phyloP scores from a whole-genome alignment of 768 basidiomycete species.

The Lanmaoa rubissima region DNA sequence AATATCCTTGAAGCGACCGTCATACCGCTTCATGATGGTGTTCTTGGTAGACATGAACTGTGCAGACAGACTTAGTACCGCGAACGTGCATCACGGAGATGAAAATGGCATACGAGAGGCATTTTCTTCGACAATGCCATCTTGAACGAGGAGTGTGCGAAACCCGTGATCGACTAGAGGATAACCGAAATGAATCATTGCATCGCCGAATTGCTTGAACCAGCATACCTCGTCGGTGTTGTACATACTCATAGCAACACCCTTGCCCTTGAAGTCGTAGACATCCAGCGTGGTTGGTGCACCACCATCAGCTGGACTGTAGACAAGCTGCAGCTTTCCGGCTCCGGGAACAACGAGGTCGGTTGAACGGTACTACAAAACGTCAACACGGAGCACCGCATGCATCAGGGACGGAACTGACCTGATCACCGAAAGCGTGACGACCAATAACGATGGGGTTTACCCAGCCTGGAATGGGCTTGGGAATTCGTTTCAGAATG shows the following conservation, averaged over 20 bases:
- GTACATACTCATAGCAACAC: slow-evolving; percentile 97
- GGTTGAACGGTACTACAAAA: slow-evolving; percentile 79
- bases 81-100: slow-evolving; percentile 7
- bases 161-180: slow-evolving; percentile 81
- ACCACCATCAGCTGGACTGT: slow-evolving; percentile 78
- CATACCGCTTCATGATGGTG: slow-evolving; percentile 96
- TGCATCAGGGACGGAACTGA: slow-evolving; percentile 29
- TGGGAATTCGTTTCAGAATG: slow-evolving; percentile 85
- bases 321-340: slow-evolving; percentile 92
- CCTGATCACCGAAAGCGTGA: slow-evolving; percentile 97
- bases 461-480: slow-evolving; percentile 93
- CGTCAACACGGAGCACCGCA: slow-evolving; percentile 7
- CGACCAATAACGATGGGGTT: slow-evolving; percentile 96
- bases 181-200: neutral
- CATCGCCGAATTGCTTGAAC: neutral
- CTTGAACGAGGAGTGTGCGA: slow-evolving; percentile 98
- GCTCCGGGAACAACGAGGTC: slow-evolving; percentile 90
- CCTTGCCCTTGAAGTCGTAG: slow-evolving; percentile 90
- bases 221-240: slow-evolving; percentile 85
- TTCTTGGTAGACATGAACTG: slow-evolving; percentile 98
- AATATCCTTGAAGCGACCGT: slow-evolving; percentile 98
- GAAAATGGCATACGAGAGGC: slow-evolving; percentile 51
- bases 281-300: slow-evolving; percentile 70
- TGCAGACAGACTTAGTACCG: neutral
- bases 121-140: slow-evolving; percentile 84